phyloP scores from a whole-genome alignment of 257 asterid species.

The Nicotiana attenuata region DNA sequence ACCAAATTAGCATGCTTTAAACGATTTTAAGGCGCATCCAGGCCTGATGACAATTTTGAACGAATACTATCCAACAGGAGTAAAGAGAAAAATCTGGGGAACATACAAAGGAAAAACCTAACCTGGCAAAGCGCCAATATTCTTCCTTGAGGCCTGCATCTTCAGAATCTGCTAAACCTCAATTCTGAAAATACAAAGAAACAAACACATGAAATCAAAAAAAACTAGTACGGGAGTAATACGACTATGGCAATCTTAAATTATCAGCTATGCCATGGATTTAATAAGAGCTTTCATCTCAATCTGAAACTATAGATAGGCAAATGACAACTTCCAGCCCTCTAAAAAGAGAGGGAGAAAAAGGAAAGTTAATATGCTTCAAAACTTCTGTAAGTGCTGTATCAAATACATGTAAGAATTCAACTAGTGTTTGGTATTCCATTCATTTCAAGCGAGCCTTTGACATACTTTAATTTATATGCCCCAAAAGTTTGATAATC shows the following conservation, averaged over 20 bases:
- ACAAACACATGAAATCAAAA: neutral
- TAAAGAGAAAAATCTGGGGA: neutral
- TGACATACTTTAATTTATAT: conserved; percentile 2
- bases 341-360: neutral
- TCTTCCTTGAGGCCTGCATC: conserved; percentile 64
- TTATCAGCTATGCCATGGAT: neutral
- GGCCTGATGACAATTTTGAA: neutral
- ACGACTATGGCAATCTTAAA: neutral
- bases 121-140: conserved; percentile 83
- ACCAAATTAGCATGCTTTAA: neutral
- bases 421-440: neutral
- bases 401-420: neutral
- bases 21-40: neutral
- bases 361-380: neutral
- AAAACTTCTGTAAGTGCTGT: neutral
- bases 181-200: neutral
- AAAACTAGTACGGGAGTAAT: neutral
- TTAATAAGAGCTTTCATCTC: neutral
- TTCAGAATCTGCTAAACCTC: conserved; percentile 39
- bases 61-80: neutral
- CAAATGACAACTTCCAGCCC: conserved; percentile 1
- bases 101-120: neutral
- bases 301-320: neutral
- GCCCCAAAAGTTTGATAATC: neutral
- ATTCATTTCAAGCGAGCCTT: neutral